phyloP scores from a whole-genome alignment of 1,139 yeast species.

The Pichia sp. region DNA sequence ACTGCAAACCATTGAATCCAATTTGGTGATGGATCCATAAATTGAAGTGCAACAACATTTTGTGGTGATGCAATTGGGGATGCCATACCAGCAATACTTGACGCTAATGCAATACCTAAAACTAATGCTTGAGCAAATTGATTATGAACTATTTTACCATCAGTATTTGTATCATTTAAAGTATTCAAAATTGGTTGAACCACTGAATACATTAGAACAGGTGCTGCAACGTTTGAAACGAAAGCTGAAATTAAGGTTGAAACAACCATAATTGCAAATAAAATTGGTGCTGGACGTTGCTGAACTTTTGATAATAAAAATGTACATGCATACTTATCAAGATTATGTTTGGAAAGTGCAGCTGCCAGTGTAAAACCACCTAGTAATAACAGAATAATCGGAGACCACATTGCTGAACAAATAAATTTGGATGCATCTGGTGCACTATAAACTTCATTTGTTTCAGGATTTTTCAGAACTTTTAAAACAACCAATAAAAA shows the following conservation, averaged over 20 bases:
- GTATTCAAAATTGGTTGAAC: constrained; percentile 84
- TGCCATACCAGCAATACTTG: constrained; percentile 92
- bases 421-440: constrained; percentile 69
- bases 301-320: constrained; percentile 77
- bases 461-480: constrained; percentile 55
- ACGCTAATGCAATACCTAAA: constrained; percentile 84
- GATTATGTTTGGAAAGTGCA: constrained; percentile 81
- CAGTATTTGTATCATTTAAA: constrained; percentile 58
- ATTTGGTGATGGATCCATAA: constrained; percentile 85
- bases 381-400: constrained; percentile 77
- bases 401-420: constrained; percentile 87
- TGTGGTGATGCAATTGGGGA: constrained; percentile 97
- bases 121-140: constrained; percentile 78
- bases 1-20: constrained; percentile 95
- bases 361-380: constrained; percentile 96
- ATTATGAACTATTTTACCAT: constrained; percentile 13
- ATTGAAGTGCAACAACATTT: constrained; percentile 79
- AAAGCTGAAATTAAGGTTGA: constrained; percentile 87
- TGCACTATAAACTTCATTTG: constrained; percentile 50
- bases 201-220: constrained; percentile 83
- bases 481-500: constrained; percentile 66
- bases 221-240: constrained; percentile 96
- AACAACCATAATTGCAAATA: constrained; percentile 76
- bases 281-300: constrained; percentile 69
- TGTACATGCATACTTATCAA: constrained; percentile 81